phyloP scores from a whole-genome alignment of 257 asterid genomes.

The Jasminum sambac region DNA sequence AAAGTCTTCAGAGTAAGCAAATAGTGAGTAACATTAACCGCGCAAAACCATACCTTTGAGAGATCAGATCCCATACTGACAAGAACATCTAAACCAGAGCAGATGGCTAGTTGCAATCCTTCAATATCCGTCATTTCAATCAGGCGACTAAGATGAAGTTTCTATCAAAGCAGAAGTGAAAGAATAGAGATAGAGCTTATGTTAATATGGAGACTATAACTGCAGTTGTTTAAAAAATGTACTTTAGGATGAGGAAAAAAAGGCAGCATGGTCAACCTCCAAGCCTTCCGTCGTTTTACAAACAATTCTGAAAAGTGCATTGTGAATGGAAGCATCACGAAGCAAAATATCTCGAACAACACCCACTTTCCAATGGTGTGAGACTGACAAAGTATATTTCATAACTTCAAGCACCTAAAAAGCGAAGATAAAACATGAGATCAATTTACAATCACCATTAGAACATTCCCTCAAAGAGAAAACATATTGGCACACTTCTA shows the following conservation, averaged over 20 bases:
- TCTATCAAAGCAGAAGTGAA: conserved; percentile 42
- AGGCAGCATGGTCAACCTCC: conserved; percentile 60
- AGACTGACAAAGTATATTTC: conserved; percentile 54
- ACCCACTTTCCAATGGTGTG: conserved; percentile 57
- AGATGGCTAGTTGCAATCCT: conserved; percentile 72
- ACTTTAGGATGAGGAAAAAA: conserved; percentile 11
- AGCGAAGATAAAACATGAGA: background rate
- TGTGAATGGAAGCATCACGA: conserved; percentile 81
- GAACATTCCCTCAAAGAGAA: background rate
- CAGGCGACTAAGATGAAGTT: conserved; percentile 68
- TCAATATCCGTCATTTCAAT: conserved; percentile 77
- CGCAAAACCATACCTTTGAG: conserved; percentile 58
- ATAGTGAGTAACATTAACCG: conserved; percentile 15
- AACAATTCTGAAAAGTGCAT: conserved; percentile 74
- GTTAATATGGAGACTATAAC: conserved; percentile 26
- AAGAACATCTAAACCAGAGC: conserved; percentile 73
- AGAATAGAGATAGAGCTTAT: conserved; percentile 20
- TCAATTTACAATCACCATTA: background rate
- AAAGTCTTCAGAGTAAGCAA: conserved; percentile 12
- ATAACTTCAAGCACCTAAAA: conserved; percentile 78
- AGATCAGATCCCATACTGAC: conserved; percentile 52
- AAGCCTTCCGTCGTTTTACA: conserved; percentile 67
- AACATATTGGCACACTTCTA: background rate
- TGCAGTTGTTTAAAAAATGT: background rate
- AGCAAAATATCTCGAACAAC: conserved; percentile 61